Evolutionary conservation across 306 rosid genomes (phyloP), one percentile per base, ranked within the genome.

Genomic region (Vigna unguiculata): DNA sequence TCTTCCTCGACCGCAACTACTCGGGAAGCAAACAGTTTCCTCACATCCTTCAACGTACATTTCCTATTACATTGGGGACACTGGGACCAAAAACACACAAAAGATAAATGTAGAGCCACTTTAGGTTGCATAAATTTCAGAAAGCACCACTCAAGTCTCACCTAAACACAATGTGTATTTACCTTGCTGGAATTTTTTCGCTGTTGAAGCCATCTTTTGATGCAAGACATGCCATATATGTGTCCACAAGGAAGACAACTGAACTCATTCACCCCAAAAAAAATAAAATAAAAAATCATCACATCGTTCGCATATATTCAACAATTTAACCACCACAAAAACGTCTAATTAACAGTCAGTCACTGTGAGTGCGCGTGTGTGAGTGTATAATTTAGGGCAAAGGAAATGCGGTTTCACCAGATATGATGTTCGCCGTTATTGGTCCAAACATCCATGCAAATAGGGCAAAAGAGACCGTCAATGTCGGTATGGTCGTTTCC

Each of bases 161-260:
- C 25, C 32, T 12, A 77, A n/a, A 49, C 52, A 65, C 6, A 3
- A 5, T 4, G 63, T 6, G 16, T 58, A 59, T 49, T 72, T 75
- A 91, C 98, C 98, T 93, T 93, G 69, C 91, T 85, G 0, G 88
- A 79, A 69, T 63, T 86, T 81, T 24, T 75, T 12, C 83, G 78
- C 69, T 87, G 95, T 63, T 84, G 79, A 71, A 93, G 83, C 98
- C 98, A 93, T 79, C 46, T 89, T 55, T 73, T 87, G 67, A 93
- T 85, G 83, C 98, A 93, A 77, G 96, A 91, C 93, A 89, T 86
- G 19, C 98, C 98, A 81, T 85, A 93, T 22, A 93, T 36, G 85
- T 93, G 98, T 58, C 98, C 98, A 70, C 98, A 93, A 72, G 98
- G 95, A 88, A 93, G 98, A 84, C 96, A 93, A 30, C 98, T 93